A percentile compares a stretch with the other conserved stretches of the same genome.
Conservation (phyloP, 192 early-diverging fungal genomes). For the Coemansia pectinata region DNA sequence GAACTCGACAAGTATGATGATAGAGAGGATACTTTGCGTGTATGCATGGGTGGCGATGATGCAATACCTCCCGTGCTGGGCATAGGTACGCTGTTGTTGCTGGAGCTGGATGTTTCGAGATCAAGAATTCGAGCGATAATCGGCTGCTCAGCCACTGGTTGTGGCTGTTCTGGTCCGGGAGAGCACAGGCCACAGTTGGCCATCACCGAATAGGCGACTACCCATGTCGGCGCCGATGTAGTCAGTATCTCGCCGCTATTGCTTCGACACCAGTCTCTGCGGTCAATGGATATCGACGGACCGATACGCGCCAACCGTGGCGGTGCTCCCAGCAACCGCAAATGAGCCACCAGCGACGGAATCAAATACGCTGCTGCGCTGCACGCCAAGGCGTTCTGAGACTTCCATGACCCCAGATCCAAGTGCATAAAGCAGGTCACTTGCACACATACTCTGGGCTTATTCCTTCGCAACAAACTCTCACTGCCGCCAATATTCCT, state of each 20-base stretch:
- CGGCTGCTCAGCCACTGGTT: constrained; percentile 9
- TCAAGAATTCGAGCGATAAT: constrained; percentile 24
- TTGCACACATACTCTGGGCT: constrained; percentile 39
- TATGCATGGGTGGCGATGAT: constrained; percentile 1
- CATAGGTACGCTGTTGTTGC: background rate
- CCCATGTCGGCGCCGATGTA: constrained; percentile 10
- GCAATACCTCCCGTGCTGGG: background rate
- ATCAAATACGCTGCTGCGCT: constrained; percentile 44
- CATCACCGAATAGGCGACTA: constrained; percentile 20
- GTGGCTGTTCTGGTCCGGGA: background rate
- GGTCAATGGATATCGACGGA: constrained; percentile 32
- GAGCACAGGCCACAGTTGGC: constrained; percentile 4
- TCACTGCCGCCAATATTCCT: background rate
- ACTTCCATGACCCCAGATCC: constrained; percentile 43
- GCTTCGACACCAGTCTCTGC: constrained; percentile 28
- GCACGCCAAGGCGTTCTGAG: constrained; percentile 39
- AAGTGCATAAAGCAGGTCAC: constrained; percentile 53
- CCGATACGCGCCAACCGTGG: constrained; percentile 45
- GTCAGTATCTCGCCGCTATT: background rate
- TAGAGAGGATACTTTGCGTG: constrained; percentile 37
- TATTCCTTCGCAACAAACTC: constrained; percentile 1
- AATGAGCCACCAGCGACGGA: constrained; percentile 43
- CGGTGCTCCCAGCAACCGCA: constrained; percentile 44
- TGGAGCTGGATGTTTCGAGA: constrained; percentile 6
- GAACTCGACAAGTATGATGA: constrained; percentile 41